A percentile compares a stretch with the other conserved stretches of the same genome.
Conservation (phyloP, 2,329 filamentous ascomycete genomes). For the Pseudogymnoascus sp. region DNA sequence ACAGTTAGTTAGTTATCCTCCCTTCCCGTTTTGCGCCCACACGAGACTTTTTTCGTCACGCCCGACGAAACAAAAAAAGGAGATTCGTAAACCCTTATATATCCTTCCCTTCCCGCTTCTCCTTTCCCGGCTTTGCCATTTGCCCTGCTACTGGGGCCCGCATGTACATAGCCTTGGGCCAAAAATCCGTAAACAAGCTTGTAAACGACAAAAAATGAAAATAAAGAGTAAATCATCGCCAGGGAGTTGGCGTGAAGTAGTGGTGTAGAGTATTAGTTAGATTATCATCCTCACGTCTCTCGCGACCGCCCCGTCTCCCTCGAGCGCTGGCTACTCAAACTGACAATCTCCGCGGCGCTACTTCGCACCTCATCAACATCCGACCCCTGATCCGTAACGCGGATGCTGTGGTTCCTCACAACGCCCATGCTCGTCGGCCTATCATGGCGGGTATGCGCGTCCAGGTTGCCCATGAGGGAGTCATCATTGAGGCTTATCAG, state of each 20-base stretch:
- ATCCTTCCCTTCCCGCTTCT: background rate
- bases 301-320: background rate
- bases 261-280: background rate
- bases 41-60: background rate
- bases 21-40: background rate
- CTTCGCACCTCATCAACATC: background rate
- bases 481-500: conserved; percentile 1
- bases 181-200: background rate
- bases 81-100: background rate
- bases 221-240: background rate
- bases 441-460: conserved; percentile 33
- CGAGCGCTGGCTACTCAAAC: background rate
- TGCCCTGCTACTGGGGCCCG: too few relatives aligned
- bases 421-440: conserved; percentile 47
- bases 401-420: conserved; percentile 51
- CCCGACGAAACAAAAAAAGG: background rate
- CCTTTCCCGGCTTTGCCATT: background rate
- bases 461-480: background rate
- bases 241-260: background rate
- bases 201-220: background rate
- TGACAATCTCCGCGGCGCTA: conserved; percentile 3
- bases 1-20: background rate
- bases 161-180: background rate
- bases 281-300: background rate
- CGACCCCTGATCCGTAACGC: background rate